Base-by-base conservation (phyloP, 106 monocot genomes). In the Dendrobium nobile region DNA sequence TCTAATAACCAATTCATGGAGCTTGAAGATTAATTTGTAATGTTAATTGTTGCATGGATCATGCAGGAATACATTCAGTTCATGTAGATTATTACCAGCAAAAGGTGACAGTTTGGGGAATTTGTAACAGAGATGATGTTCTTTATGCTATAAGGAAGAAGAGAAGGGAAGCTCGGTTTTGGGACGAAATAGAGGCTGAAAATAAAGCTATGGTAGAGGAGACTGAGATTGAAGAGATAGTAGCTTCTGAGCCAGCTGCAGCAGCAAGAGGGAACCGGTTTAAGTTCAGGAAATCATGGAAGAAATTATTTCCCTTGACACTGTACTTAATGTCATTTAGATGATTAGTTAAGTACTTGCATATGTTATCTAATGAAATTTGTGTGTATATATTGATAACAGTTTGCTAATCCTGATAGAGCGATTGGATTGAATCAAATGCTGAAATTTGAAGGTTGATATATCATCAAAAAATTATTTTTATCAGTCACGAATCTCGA, bases 51-150 rank as follows among this genome's bases (percentile, higher is more conserved):
- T 26, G 28, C 42, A 72, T 41, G 37, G 9, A 74, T 73, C n/a
- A 13, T 82, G 82, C 87, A 93, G 95, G 95, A 18, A 96, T 96
- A 84, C 89, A 93, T 73, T 96, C 95, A 11, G 86, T 96, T 61
- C 43, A 91, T 24, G 95, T 93, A 1, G 91, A 93, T 80, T 89
- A 89, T 55, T 75, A 85, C 3, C 86, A 79, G 51, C 91, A 96
- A 82, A 96, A 96, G 86, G 95, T 96, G 78, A 93, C 91, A 16
- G 93, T 96, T n/a, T 96, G 95, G 95, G 95, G 95, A 64, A 96
- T 96, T 73, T 96, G 95, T 84, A 88, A 91, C 84, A 78, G 80
- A 72, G 84, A 91, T 41, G 88, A 87, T 11, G 93, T 96, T 56
- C 91, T 96, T 26, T 89, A 82, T 11, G 85, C 88, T 56, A 79